These are phyloP conservation scores for Solanum bulbocastanum DNA, from an alignment of 257 asterid genomes.

Conservation along the genomic window DNA sequence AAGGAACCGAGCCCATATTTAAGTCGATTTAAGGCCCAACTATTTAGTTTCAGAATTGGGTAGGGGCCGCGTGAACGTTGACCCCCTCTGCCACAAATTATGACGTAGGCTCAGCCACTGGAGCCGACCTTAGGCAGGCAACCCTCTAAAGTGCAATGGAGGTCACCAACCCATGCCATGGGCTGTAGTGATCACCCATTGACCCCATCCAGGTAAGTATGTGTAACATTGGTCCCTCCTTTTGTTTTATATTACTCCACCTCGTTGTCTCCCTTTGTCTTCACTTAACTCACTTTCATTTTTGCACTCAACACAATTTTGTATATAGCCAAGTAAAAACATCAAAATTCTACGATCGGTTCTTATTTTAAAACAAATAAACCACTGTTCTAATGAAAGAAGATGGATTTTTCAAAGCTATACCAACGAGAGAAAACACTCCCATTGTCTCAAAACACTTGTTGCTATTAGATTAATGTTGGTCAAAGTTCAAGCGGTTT, in stretches of 20 bases:
- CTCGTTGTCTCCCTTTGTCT: neutral
- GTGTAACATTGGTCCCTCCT: accelerated
- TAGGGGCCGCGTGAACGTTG: slow-evolving; percentile 7
- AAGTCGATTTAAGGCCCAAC: neutral
- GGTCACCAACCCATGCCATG: slow-evolving; percentile 32
- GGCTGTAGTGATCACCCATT: slow-evolving; percentile 11
- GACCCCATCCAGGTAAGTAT: slow-evolving; percentile 40
- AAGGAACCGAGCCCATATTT: neutral
- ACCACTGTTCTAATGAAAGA: too few species aligned
- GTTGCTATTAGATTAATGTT: neutral
- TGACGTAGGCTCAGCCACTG: slow-evolving; percentile 10
- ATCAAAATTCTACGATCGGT: neutral
- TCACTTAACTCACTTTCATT: neutral
- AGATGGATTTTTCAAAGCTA: too few species aligned
- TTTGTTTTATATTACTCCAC: neutral
- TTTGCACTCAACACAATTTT: neutral
- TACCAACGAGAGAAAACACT: too few species aligned
- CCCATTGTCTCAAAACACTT: neutral
- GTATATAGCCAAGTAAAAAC: neutral
- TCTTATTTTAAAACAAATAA: too few species aligned
- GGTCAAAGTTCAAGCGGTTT: too few species aligned
- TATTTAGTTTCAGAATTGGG: neutral
- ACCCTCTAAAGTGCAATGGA: slow-evolving; percentile 18
- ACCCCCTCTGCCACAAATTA: slow-evolving; percentile 13
- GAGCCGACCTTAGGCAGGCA: slow-evolving; percentile 1